These are phyloP conservation scores for Pyrus hybrid DNA, from an alignment of 331 rosid species.

Conservation along the genomic window DNA sequence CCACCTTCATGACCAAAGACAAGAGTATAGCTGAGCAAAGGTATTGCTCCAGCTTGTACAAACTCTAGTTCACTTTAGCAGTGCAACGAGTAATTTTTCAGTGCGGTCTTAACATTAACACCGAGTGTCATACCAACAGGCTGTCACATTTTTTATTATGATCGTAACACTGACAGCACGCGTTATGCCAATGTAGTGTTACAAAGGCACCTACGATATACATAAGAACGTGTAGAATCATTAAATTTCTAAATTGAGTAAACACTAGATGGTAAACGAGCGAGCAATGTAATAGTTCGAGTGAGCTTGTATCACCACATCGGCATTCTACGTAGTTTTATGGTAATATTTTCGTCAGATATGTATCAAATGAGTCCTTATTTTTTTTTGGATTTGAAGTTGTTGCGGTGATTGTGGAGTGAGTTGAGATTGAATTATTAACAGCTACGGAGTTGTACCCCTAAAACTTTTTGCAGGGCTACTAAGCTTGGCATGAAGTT, in stretches of 20 bases:
- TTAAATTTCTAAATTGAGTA: background rate
- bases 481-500: constrained; percentile 68
- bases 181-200: background rate
- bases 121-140: background rate
- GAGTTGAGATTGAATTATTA: too few relatives aligned
- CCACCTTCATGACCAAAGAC: constrained; percentile 74
- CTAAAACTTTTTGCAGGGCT: constrained; percentile 39
- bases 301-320: background rate
- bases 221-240: background rate
- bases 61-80: background rate
- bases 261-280: background rate
- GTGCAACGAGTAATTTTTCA: background rate
- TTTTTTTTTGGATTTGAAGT: too few relatives aligned
- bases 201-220: background rate
- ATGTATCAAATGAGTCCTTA: too few relatives aligned
- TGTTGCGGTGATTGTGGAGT: too few relatives aligned
- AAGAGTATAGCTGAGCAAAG: constrained; percentile 61
- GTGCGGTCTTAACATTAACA: background rate
- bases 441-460: too few relatives aligned
- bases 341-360: too few relatives aligned
- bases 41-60: constrained; percentile 2
- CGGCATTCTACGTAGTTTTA: too few relatives aligned
- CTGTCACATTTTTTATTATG: background rate
- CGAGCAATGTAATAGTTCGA: background rate
- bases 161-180: background rate